Evolutionary conservation across 495 filamentous ascomycete genomes (phyloP).

Genomic region (Copromyces sp.): DNA sequence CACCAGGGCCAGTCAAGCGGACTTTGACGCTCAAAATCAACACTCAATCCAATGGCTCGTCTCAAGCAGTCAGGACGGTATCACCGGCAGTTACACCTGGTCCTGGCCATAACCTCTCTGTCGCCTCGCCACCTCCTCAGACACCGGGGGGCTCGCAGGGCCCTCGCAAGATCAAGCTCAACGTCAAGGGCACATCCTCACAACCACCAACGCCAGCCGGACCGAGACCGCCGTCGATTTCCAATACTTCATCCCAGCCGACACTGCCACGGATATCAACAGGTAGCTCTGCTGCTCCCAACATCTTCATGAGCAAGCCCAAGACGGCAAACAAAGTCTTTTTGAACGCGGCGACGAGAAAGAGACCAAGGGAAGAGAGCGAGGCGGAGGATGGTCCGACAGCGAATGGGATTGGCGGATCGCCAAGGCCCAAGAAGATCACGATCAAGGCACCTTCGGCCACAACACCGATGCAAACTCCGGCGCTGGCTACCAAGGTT

Average conservation of each 20-base stretch:
- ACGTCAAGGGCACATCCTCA: conserved; percentile 28
- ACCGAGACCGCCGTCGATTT: conserved; percentile 8
- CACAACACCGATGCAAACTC: not conserved
- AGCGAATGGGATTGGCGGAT: conserved; percentile 15
- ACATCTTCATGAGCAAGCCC: conserved; percentile 35
- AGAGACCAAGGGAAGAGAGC: conserved; percentile 27
- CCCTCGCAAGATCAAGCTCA: conserved; percentile 42
- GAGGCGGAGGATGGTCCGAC: conserved; percentile 34
- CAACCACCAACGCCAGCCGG: conserved; percentile 37
- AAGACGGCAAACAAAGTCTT: conserved; percentile 34
- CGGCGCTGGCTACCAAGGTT: conserved; percentile 14
- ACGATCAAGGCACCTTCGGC: conserved; percentile 17
- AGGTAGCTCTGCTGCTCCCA: conserved; percentile 10
- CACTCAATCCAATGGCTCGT: conserved; percentile 2
- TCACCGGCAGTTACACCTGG: conserved; percentile 4
- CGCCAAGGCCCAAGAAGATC: conserved; percentile 29
- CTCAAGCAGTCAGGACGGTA: not conserved
- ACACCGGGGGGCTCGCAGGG: conserved; percentile 29
- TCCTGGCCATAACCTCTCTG: conserved; percentile 1
- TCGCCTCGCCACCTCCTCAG: conserved; percentile 16
- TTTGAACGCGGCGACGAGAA: conserved; percentile 28
- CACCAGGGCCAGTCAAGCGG: conserved; percentile 11
- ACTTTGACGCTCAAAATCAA: conserved; percentile 17
- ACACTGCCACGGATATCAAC: not conserved
- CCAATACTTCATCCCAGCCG: not conserved